These are phyloP conservation scores for Tylopilus balloui DNA, from an alignment of 768 basidiomycete species.

Conservation along the genomic window DNA sequence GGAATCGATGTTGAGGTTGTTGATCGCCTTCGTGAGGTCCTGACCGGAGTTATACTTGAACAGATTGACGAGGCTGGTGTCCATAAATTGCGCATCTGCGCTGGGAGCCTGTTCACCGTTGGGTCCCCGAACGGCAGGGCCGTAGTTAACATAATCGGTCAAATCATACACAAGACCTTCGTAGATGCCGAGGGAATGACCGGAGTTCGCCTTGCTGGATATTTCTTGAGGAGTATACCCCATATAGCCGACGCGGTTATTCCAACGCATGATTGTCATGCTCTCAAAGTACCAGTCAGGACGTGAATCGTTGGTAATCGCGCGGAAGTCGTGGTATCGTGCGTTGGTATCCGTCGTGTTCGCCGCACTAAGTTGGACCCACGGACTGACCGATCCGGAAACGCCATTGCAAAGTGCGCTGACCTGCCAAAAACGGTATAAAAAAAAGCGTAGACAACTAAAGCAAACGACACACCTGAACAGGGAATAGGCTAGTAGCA, in stretches of 20 bases:
- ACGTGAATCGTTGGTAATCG: conserved; percentile 78
- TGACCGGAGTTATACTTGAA: conserved; percentile 71
- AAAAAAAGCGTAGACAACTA: not conserved
- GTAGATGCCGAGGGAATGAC: conserved; percentile 78
- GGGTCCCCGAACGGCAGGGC: conserved; percentile 53
- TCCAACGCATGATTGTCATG: conserved; percentile 93
- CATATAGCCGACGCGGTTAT: conserved; percentile 81
- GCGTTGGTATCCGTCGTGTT: conserved; percentile 77
- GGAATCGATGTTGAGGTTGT: conserved; percentile 56
- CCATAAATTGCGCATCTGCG: conserved; percentile 64
- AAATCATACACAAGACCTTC: conserved; percentile 84
- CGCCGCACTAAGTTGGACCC: conserved; percentile 61
- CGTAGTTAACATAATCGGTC: conserved; percentile 69
- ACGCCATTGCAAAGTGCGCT: conserved; percentile 89
- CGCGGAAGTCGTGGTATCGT: conserved; percentile 95
- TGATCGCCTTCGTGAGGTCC: conserved; percentile 76
- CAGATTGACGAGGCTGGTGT: conserved; percentile 59
- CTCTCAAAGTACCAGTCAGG: conserved; percentile 98
- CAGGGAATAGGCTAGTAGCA: conserved; percentile 82
- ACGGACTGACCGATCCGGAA: conserved; percentile 76
- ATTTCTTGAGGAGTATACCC: conserved; percentile 79
- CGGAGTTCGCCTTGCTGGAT: conserved; percentile 58
- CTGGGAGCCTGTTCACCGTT: conserved; percentile 41
- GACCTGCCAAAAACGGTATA: conserved; percentile 50
- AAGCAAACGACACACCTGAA: conserved; percentile 57